Evolutionary conservation across 371 early-diverging fungal genomes (phyloP).

Genomic region (Cokeromyces recurvatus): DNA sequence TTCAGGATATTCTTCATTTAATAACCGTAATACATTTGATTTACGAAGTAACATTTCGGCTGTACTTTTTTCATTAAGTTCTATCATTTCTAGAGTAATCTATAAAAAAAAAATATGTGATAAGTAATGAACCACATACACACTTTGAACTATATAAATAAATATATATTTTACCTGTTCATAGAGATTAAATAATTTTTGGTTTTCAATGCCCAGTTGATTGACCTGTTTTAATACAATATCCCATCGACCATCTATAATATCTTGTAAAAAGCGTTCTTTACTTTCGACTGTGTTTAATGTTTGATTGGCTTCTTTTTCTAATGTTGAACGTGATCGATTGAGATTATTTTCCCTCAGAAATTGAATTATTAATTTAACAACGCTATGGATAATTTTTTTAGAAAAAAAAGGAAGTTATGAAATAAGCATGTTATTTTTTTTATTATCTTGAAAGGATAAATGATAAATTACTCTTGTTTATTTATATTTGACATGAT

Average conservation of each 20-base stretch:
- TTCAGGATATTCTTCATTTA: slow-evolving; percentile 71
- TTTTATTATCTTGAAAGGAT: too few species aligned
- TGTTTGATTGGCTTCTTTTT: slow-evolving; percentile 75
- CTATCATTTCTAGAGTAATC: slow-evolving; percentile 83
- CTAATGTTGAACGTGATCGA: slow-evolving; percentile 64
- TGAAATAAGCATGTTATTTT: background rate
- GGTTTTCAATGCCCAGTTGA: slow-evolving; percentile 61
- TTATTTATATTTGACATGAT: slow-evolving; percentile 48
- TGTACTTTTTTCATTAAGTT: slow-evolving; percentile 75
- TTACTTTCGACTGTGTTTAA: slow-evolving; percentile 83
- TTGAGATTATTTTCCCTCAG: slow-evolving; percentile 84
- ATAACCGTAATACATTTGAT: slow-evolving; percentile 78
- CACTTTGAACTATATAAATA: too few species aligned
- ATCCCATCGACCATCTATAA: slow-evolving; percentile 85
- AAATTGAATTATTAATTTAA: slow-evolving; percentile 88
- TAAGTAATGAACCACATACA: too few species aligned
- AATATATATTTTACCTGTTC: slow-evolving; percentile 66
- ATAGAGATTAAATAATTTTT: slow-evolving; percentile 77
- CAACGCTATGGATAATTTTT: slow-evolving; percentile 45
- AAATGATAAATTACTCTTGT: slow-evolving; percentile 69
- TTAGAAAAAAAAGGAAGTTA: background rate
- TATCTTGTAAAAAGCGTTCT: slow-evolving; percentile 64
- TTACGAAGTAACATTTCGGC: slow-evolving; percentile 84
- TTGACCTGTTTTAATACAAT: slow-evolving; percentile 69
- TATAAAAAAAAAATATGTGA: slow-evolving; percentile 15